Percentiles rank a stretch among this genome's conserved stretches.
phyloP scores from a whole-genome alignment of 768 basidiomycete species.

The Psilocybe tampanensis region DNA sequence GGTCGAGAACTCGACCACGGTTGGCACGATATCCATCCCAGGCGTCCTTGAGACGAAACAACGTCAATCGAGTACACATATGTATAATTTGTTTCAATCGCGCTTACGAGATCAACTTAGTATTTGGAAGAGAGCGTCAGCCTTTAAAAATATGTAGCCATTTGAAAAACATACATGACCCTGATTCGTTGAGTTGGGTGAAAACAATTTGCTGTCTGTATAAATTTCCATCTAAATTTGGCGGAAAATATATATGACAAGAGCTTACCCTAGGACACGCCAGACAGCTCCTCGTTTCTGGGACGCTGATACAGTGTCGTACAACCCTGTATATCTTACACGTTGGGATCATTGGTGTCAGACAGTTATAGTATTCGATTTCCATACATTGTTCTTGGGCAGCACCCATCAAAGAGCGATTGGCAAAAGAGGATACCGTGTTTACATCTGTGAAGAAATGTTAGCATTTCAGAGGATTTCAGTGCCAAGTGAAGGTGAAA shows the following conservation, averaged over 20 bases:
- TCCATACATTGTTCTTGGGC: conserved; percentile 53
- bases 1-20: conserved; percentile 50
- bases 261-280: conserved; percentile 52
- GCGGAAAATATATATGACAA: not conserved
- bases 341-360: not conserved
- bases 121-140: too few species aligned
- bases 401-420: conserved; percentile 57
- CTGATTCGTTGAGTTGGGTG: conserved; percentile 44
- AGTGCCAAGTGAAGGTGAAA: not conserved
- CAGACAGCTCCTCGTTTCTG: conserved; percentile 50
- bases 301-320: conserved; percentile 46
- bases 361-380: not conserved
- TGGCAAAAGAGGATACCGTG: conserved; percentile 39
- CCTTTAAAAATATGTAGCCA: too few species aligned
- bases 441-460: conserved; percentile 39
- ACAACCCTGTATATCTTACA: conserved; percentile 41
- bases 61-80: too few species aligned
- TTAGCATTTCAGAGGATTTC: not conserved
- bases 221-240: not conserved
- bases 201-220: conserved; percentile 60
- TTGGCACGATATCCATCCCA: conserved; percentile 67
- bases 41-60: conserved; percentile 39
- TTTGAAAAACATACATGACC: conserved; percentile 32
- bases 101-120: conserved; percentile 19
- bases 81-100: not conserved